These are phyloP conservation scores for Inosperma sp. DNA, from an alignment of 768 basidiomycete genomes.

Conservation along the genomic window DNA sequence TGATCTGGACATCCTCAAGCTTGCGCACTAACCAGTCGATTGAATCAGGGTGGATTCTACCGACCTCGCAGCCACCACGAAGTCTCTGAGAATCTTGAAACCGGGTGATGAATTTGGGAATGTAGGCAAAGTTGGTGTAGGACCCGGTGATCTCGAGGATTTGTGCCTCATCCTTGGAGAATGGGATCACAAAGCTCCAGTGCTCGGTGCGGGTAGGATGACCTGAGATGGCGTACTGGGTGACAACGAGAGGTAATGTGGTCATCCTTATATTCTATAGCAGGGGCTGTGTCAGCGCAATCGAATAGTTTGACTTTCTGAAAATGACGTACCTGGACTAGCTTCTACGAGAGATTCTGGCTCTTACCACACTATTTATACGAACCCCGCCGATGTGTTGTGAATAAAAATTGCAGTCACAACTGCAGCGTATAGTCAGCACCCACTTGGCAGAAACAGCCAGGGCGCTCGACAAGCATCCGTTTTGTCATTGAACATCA, in stretches of 20 bases:
- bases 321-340: no score
- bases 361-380: no score
- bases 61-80: slow-evolving; percentile 28
- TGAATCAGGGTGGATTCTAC: slow-evolving; percentile 14
- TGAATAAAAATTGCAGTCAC: no score
- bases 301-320: no score
- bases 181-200: slow-evolving; percentile 24
- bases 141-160: slow-evolving; percentile 25
- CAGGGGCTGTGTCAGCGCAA: no score
- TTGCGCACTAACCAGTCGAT: slow-evolving; percentile 22
- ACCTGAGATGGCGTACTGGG: slow-evolving; percentile 22
- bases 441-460: no score
- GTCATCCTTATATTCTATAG: background rate
- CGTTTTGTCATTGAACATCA: no score
- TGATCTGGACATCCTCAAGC: slow-evolving; percentile 18
- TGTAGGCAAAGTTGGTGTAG: slow-evolving; percentile 23
- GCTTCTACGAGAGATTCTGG: no score
- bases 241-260: slow-evolving; percentile 24
- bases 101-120: background rate
- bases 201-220: slow-evolving; percentile 28
- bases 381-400: no score
- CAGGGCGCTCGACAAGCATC: no score
- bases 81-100: slow-evolving; percentile 15
- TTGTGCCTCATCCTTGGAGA: slow-evolving; percentile 16
- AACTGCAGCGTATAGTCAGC: no score